Evolutionary conservation across 495 filamentous ascomycete species (phyloP).

Genomic region (Penicillium waksmanii): DNA sequence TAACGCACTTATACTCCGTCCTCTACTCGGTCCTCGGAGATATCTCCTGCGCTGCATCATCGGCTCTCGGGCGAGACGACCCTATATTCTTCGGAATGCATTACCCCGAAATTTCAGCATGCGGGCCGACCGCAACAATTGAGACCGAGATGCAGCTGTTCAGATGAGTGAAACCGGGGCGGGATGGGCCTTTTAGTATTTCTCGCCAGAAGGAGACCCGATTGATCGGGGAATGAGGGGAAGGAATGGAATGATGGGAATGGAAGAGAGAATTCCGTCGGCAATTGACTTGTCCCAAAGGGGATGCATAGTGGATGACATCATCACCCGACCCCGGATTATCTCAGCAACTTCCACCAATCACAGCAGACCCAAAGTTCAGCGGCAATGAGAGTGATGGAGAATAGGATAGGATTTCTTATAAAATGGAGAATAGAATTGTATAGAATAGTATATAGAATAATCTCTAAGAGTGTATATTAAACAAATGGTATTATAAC

Average conservation of each 20-base stretch:
- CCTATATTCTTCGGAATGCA: constrained; percentile 14
- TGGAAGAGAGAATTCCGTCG: constrained; percentile 23
- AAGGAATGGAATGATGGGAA: not conserved
- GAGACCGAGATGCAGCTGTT: not conserved
- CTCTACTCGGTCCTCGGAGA: not conserved
- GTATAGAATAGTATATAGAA: too few species aligned
- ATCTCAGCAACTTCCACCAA: constrained; percentile 24
- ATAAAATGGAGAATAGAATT: not conserved
- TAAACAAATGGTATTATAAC: not conserved
- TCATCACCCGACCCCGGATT: constrained; percentile 26
- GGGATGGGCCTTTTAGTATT: not conserved
- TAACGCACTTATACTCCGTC: not conserved
- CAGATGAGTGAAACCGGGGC: not conserved
- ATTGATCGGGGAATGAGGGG: not conserved
- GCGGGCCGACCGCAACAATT: constrained; percentile 1
- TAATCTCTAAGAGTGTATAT: not conserved
- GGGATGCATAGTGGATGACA: constrained; percentile 12
- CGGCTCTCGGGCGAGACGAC: constrained; percentile 11
- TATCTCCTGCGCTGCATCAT: not conserved
- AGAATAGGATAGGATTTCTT: not conserved
- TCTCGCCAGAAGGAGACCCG: not conserved
- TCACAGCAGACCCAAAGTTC: constrained; percentile 12
- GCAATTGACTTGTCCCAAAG: constrained; percentile 20
- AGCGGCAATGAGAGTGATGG: constrained; percentile 1
- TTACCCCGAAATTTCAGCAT: constrained; percentile 20